A percentile compares a stretch with the other conserved stretches of the same genome.
Evolutionary conservation across 2,329 filamentous ascomycete genomes (phyloP).

Genomic region (Hymenoscyphus scutula): DNA sequence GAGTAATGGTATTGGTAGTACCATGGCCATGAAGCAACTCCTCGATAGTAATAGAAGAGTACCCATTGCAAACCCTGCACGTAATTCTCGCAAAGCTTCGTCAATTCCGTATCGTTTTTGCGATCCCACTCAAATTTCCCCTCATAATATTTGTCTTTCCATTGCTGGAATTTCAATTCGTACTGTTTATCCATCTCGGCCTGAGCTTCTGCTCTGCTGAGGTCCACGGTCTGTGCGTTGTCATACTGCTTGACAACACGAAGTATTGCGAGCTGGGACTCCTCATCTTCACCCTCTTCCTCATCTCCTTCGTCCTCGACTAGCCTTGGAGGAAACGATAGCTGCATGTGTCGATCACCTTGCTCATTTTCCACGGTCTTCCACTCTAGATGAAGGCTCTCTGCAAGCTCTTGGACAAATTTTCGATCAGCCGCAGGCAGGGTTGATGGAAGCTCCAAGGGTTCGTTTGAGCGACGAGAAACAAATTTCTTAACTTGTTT

Average conservation of each 20-base stretch:
- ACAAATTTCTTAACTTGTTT: conserved; percentile 80
- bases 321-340: conserved; percentile 53
- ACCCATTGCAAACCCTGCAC: conserved; percentile 98
- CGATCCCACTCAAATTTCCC: conserved; percentile 88
- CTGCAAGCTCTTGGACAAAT: conserved; percentile 85
- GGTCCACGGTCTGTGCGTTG: conserved; percentile 79
- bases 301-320: conserved; percentile 55
- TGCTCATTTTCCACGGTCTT: conserved; percentile 61
- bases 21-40: conserved; percentile 98
- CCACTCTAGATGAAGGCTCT: conserved; percentile 64
- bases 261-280: conserved; percentile 76
- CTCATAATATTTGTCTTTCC: conserved; percentile 93
- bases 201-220: conserved; percentile 75
- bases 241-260: conserved; percentile 89
- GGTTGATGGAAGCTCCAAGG: conserved; percentile 71
- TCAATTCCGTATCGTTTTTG: conserved; percentile 77
- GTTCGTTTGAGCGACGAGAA: conserved; percentile 59
- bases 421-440: conserved; percentile 83
- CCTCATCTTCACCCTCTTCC: conserved; percentile 75
- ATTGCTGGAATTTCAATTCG: conserved; percentile 81
- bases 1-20: conserved; percentile 97
- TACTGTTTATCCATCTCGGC: conserved; percentile 80
- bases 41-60: conserved; percentile 94
- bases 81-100: conserved; percentile 87
- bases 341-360: conserved; percentile 63